Evolutionary conservation across 2,329 filamentous ascomycete species (phyloP).

Genomic region (Ilyonectria sp.): DNA sequence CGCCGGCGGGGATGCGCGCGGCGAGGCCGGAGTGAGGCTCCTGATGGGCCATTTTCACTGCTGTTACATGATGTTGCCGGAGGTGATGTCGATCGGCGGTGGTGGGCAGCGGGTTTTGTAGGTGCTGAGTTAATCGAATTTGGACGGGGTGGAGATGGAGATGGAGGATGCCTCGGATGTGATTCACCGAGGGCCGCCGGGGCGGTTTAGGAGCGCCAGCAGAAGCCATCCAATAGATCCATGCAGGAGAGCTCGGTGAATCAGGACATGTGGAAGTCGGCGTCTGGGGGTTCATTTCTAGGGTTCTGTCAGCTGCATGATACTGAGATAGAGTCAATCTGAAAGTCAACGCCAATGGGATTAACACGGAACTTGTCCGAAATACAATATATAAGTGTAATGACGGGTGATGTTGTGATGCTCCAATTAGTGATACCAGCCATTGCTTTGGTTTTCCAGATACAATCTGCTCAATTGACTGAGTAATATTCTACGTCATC

Average conservation of each 20-base stretch:
- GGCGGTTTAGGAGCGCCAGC: not conserved
- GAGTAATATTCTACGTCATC: not conserved
- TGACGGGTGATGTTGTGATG: not conserved
- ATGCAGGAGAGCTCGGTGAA: too few species aligned
- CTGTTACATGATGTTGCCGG: slow-evolving; percentile 17
- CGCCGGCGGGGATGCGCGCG: slow-evolving; percentile 56
- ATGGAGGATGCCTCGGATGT: slow-evolving; percentile 11
- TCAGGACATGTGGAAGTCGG: not conserved
- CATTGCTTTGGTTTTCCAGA: not conserved
- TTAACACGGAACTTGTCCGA: slow-evolving; percentile 28
- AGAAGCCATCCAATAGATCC: not conserved
- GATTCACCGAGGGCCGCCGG: not conserved
- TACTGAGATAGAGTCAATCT: not conserved
- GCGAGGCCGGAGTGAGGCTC: slow-evolving; percentile 21
- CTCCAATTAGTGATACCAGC: not conserved
- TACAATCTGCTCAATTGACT: not conserved
- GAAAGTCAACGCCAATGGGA: too few species aligned
- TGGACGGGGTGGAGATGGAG: slow-evolving; percentile 12
- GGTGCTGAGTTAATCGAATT: not conserved
- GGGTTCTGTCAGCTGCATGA: not conserved
- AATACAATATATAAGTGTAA: not conserved
- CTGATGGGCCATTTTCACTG: slow-evolving; percentile 17
- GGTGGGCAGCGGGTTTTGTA: slow-evolving; percentile 4
- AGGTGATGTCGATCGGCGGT: not conserved
- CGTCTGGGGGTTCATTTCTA: not conserved